Evolutionary conservation across 495 filamentous ascomycete genomes (phyloP), one percentile per base, ranked within the genome.

Genomic region (Neurospora sp.): DNA sequence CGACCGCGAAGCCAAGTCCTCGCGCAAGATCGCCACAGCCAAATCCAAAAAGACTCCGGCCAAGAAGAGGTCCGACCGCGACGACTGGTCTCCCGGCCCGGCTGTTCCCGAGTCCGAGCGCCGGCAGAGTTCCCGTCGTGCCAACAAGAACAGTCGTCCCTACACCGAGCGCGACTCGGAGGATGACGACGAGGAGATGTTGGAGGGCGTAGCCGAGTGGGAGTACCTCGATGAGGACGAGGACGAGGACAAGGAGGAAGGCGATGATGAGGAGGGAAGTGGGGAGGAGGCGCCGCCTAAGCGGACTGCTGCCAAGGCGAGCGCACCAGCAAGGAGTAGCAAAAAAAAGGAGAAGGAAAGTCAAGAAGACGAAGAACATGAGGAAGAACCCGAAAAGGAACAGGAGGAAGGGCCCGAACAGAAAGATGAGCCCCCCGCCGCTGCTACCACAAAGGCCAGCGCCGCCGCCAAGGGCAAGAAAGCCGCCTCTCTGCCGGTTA

Each of bases 121-220:
- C 70, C 81, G 88, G 28, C 86, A 86, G 28, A 89, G 87, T 73
- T 85, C 84, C 15, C 84, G 88, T 43, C 81, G 81, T n/a, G 77
- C 73, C 19, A 83, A 80, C 69, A 78, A 77, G 28, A 80, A 80
- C 3, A 66, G 3, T 3, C 5, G 54, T 31, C 6, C 54, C 28
- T 88, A 88, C 73, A 82, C 84, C 7, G 86, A 88, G 77, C 82
- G 86, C 62, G 88, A 88, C 43, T 83, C 82, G 39, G 82, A 81
- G 4, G 86, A 86, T 39, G 86, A 87, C 69, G 88, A 89, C 42
- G 83, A 88, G 79, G 87, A 89, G 73, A 89, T 89, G 87, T 75
- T 85, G 31, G 83, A 84, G 42, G 87, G 87, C 8, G 87, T 89
- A 11, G 85, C 87, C 4, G 77, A 83, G 78, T 89, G 87, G 87